Conservation (phyloP, 139 green algal species). For the Chlorella sp. region DNA sequence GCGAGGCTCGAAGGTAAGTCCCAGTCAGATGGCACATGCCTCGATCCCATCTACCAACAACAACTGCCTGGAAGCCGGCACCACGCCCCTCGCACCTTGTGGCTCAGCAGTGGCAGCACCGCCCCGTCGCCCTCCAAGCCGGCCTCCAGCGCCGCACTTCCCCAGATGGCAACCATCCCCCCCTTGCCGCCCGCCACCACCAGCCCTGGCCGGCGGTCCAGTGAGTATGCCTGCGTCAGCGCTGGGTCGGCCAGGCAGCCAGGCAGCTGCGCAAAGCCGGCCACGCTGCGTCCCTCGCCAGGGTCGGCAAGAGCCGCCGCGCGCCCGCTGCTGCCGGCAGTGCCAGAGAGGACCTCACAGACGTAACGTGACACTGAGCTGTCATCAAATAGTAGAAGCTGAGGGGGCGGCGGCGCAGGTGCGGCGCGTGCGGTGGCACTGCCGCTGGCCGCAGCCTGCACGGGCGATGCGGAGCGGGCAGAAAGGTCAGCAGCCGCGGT, state of each 20-base stretch:
- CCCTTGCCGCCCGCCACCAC: conserved; percentile 35
- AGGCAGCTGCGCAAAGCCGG: conserved; percentile 3
- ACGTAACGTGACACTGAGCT: conserved; percentile 33
- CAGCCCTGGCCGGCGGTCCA: conserved; percentile 30
- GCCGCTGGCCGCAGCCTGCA: no score
- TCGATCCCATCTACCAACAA: no score
- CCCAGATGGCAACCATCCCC: conserved; percentile 19
- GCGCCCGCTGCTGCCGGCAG: no score
- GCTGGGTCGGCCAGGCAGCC: conserved; percentile 19
- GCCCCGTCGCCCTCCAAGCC: not conserved
- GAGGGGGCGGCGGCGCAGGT: no score
- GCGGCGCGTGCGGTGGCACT: not conserved
- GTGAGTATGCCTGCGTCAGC: conserved; percentile 20
- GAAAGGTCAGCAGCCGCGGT: no score
- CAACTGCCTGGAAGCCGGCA: conserved; percentile 3
- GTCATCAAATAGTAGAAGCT: conserved; percentile 25
- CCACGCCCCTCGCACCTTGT: conserved; percentile 16
- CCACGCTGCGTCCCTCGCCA: not conserved
- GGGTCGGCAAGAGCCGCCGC: no score
- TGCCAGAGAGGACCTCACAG: not conserved
- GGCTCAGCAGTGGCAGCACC: conserved; percentile 24
- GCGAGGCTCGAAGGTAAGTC: no score
- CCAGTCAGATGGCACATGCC: no score
- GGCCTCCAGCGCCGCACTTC: conserved; percentile 5
- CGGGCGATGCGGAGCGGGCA: no score